These are phyloP conservation scores for Stephanocyclus meneghinianus DNA, from an alignment of 352 stramenopile genomes.

Conservation along the genomic window DNA sequence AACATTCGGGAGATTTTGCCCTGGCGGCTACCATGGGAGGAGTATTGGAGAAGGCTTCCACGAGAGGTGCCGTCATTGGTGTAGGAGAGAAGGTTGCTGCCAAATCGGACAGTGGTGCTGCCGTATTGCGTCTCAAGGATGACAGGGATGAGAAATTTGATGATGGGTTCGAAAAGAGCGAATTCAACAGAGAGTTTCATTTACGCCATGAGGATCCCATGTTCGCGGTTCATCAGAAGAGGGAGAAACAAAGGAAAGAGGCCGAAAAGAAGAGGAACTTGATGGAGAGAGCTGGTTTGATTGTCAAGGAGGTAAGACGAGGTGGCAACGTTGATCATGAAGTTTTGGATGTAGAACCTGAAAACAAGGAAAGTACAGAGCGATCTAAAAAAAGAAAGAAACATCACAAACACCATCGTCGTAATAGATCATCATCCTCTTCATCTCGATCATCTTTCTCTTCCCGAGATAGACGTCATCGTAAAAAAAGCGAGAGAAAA, in stretches of 20 bases:
- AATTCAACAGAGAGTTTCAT: slow-evolving; percentile 90
- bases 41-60: slow-evolving; percentile 44
- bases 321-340: slow-evolving; percentile 68
- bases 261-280: slow-evolving; percentile 87
- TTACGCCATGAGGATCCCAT: slow-evolving; percentile 94
- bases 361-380: slow-evolving; percentile 11
- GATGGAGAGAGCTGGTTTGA: slow-evolving; percentile 86
- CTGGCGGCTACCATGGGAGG: slow-evolving; percentile 52
- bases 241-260: slow-evolving; percentile 77
- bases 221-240: slow-evolving; percentile 88
- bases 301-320: slow-evolving; percentile 85
- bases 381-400: slow-evolving; percentile 37
- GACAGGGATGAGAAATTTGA: slow-evolving; percentile 2
- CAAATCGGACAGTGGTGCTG: slow-evolving; percentile 71
- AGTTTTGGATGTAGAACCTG: slow-evolving; percentile 75
- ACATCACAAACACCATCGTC: slow-evolving; percentile 17
- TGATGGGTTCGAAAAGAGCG: slow-evolving; percentile 9
- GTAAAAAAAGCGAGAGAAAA: slow-evolving; percentile 8
- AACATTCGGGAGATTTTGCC: slow-evolving; percentile 60
- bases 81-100: slow-evolving; percentile 45
- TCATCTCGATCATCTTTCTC: slow-evolving; percentile 25
- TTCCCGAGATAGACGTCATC: slow-evolving; percentile 15
- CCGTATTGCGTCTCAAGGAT: slow-evolving; percentile 40
- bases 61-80: slow-evolving; percentile 35
- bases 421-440: slow-evolving; percentile 7